Evolutionary conservation across 1,139 yeast species (phyloP).

Genomic region (Hyphopichia wangnamkhiaoensis): DNA sequence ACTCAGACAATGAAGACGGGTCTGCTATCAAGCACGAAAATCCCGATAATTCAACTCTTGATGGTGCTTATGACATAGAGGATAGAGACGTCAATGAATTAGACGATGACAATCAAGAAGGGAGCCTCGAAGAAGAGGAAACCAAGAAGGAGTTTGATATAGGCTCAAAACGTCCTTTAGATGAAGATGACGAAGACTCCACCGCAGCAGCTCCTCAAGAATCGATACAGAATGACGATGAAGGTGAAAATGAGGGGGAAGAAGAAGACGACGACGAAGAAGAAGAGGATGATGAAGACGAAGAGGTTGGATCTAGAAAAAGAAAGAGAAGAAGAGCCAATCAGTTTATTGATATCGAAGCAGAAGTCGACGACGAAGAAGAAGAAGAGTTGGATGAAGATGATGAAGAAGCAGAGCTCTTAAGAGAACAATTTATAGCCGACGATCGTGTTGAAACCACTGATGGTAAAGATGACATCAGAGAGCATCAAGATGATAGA

Average conservation of each 20-base stretch:
- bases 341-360: conserved; percentile 97
- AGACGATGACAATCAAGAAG: conserved; percentile 34
- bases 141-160: conserved; percentile 4
- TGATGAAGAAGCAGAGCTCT: conserved; percentile 82
- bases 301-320: conserved; percentile 44
- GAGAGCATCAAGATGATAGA: conserved; percentile 59
- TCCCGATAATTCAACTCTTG: conserved; percentile 8
- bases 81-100: conserved; percentile 48
- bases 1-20: conserved; percentile 5
- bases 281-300: conserved; percentile 54
- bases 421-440: conserved; percentile 78
- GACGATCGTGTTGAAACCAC: conserved; percentile 62
- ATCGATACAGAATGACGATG: conserved; percentile 12
- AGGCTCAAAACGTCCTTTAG: conserved; percentile 11
- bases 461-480: conserved; percentile 46
- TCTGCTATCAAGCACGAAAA: conserved; percentile 19
- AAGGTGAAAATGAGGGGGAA: conserved; percentile 36
- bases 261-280: conserved; percentile 69
- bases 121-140: conserved; percentile 2
- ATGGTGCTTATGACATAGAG: conserved; percentile 19
- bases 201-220: conserved; percentile 10
- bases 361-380: conserved; percentile 98
- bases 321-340: conserved; percentile 74
- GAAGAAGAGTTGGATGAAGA: conserved; percentile 91
- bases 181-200: conserved; percentile 11